Conservation (phyloP, 352 stramenopile genomes). For the Blastocystis sp. region DNA sequence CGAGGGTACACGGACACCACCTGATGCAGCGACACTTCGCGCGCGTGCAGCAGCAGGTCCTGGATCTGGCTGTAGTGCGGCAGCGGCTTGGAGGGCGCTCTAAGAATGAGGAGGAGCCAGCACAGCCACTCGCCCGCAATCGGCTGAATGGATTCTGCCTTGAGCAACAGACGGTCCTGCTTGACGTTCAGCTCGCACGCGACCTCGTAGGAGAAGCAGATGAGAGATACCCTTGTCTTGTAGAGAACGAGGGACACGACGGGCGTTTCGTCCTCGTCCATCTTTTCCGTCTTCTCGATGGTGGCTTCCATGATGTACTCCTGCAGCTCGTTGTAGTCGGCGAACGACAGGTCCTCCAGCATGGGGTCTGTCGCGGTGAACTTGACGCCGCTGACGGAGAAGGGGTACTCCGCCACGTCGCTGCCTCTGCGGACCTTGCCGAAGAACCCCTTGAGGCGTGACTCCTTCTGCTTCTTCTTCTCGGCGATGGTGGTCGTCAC, state of each 20-base stretch:
- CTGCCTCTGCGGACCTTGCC: not conserved
- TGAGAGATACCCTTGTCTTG: not conserved
- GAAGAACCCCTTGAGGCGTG: not conserved
- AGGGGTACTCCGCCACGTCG: not conserved
- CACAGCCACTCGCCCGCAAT: not conserved
- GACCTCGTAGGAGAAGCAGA: slow-evolving; percentile 1
- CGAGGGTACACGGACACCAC: not conserved
- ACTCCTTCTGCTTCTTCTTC: not conserved
- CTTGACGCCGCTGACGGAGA: not conserved
- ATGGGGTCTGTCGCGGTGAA: not conserved
- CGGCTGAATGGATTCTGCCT: not conserved
- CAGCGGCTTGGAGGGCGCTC: not conserved
- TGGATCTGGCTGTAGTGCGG: slow-evolving; percentile 7
- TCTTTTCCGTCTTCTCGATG: slow-evolving; percentile 21
- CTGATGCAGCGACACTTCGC: not conserved
- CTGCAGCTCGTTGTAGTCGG: not conserved
- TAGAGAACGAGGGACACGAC: not conserved
- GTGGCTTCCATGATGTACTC: slow-evolving; percentile 39
- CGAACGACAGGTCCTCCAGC: slow-evolving; percentile 23
- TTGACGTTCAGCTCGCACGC: not conserved
- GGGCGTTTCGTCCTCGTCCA: not conserved
- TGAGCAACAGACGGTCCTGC: not conserved
- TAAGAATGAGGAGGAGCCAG: not conserved
- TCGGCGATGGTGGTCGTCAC: not conserved
- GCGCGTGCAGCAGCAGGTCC: not conserved